Percentiles rank a stretch among this genome's conserved stretches.
Conservation (phyloP, 768 basidiomycete genomes). For the Mycena kentingensis region DNA sequence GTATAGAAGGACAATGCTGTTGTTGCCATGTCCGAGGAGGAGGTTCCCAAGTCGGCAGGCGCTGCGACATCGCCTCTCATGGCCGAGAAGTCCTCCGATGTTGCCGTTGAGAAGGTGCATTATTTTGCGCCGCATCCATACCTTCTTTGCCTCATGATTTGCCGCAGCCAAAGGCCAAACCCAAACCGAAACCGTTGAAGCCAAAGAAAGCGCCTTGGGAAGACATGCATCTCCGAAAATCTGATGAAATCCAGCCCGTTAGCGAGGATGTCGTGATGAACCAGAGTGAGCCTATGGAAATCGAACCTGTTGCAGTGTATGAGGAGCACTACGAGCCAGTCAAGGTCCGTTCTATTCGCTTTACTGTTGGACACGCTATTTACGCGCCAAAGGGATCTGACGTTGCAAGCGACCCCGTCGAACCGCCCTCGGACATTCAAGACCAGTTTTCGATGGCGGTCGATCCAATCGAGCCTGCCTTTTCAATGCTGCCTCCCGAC, state of each 20-base stretch:
- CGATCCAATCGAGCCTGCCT: background rate
- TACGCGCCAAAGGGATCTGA: background rate
- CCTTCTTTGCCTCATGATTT: conserved; percentile 1
- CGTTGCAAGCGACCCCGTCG: background rate
- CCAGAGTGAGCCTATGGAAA: background rate
- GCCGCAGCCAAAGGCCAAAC: conserved; percentile 3
- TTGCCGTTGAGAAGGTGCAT: too few relatives aligned
- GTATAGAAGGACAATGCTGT: too few relatives aligned
- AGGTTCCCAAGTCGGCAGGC: too few relatives aligned
- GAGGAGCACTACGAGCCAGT: background rate
- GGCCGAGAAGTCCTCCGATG: too few relatives aligned
- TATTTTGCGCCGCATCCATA: too few relatives aligned
- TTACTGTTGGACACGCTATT: background rate
- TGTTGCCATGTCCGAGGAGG: too few relatives aligned
- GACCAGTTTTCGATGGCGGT: background rate
- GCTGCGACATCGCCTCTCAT: too few relatives aligned
- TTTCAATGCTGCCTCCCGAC: background rate
- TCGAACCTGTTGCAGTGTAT: background rate
- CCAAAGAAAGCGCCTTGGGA: conserved; percentile 36
- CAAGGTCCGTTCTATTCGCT: background rate
- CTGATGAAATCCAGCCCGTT: conserved; percentile 1
- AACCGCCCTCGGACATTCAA: background rate
- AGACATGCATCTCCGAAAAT: conserved; percentile 24
- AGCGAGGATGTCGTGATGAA: background rate
- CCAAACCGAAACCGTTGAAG: conserved; percentile 22